phyloP scores from a whole-genome alignment of 371 early-diverging fungal genomes.

The Mucor indicus region DNA sequence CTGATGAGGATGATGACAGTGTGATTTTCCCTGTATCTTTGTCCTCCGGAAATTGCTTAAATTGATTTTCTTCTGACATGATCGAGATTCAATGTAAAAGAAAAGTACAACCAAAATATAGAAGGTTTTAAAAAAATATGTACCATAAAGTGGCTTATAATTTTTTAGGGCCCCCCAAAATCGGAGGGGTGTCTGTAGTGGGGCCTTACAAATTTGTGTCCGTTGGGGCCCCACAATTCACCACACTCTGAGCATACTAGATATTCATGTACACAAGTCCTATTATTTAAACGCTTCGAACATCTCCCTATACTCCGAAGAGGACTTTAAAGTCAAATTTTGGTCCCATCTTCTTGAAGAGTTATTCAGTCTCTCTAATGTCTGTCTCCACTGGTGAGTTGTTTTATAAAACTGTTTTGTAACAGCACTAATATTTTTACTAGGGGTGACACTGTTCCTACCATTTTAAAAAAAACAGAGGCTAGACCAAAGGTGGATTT shows the following conservation, averaged over 20 bases:
- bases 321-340: slow-evolving; percentile 19
- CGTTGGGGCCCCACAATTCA: too few species aligned
- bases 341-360: slow-evolving; percentile 20
- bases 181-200: too few species aligned
- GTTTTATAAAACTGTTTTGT: slow-evolving; percentile 19
- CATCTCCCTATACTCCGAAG: slow-evolving; percentile 14
- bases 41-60: too few species aligned
- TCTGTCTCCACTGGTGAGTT: slow-evolving; percentile 20
- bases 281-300: slow-evolving; percentile 7
- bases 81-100: too few species aligned
- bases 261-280: slow-evolving; percentile 11
- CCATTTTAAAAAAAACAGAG: slow-evolving; percentile 8
- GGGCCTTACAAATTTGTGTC: too few species aligned
- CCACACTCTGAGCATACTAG: slow-evolving; percentile 13
- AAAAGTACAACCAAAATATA: too few species aligned
- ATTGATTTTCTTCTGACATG: too few species aligned
- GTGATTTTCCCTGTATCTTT: too few species aligned
- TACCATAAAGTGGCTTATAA: too few species aligned
- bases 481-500: slow-evolving; percentile 12
- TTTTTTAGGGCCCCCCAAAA: too few species aligned
- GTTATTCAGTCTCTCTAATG: slow-evolving; percentile 12
- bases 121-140: too few species aligned
- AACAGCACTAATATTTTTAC: slow-evolving; percentile 18
- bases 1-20: too few species aligned
- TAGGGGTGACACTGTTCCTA: slow-evolving; percentile 18